Evolutionary conservation across 768 basidiomycete genomes (phyloP), one percentile per base, ranked within the genome.

Genomic region (Amanita inopinata): DNA sequence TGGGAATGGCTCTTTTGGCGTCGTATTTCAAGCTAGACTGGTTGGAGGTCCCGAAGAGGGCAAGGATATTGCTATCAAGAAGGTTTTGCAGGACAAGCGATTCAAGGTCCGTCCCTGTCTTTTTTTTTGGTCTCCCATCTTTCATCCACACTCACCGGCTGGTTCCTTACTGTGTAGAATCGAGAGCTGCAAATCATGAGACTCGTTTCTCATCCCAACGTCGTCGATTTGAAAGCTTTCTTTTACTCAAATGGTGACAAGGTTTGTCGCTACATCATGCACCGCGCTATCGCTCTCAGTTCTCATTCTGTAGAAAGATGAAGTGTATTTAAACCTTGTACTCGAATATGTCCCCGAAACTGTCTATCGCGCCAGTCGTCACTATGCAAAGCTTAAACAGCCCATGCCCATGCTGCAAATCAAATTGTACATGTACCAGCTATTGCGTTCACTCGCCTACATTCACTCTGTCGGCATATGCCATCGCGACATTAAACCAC

Each of bases 161-260:
- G n/a, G n/a, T 25, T 30, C 46, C 35, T 30, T 20, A 35, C 20
- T 44, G 33, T 44, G 24, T 62, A 98, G 94, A 98, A 98, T 67
- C 96, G 96, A 54, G 96, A 99, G 67, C 73, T 99, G 43, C 93
- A 98, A 70, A 97, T 99, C 64, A 97, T 98, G 94, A 77, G 90
- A 58, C 79, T 94, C 41, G 89, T 98, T 32, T 78, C 80, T 48
- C 94, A 98, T 68, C 94, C 94, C 40, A 98, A 97, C 58, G 96
- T 99, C 32, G 92, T 97, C 55, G 94, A 98, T 58, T 79, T 99
- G 49, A 84, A 84, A 56, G 91, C 93, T 11, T 99, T 97, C 66
- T 99, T 98, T 73, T 99, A 99, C 63, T 92, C 94, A 45, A 97
- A 93, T 54, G 96, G 96, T 36, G 96, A 99, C 71, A 99, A 98